Evolutionary conservation across 805 yeast species (phyloP).

Genomic region (Candida xiaguanensis): DNA sequence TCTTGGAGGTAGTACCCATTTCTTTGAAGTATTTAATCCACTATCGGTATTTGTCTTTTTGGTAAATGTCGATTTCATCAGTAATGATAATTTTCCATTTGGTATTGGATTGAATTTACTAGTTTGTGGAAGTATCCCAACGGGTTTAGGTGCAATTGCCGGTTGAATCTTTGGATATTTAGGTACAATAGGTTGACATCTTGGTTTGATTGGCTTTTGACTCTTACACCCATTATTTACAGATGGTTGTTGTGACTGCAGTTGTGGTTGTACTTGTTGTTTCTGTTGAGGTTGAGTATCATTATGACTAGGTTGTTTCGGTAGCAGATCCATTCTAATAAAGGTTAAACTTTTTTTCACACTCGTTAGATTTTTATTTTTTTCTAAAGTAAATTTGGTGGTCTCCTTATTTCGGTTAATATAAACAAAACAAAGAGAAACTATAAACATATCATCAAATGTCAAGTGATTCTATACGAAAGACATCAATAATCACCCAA

Average conservation of each 20-base stretch:
- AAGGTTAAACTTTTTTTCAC: background rate
- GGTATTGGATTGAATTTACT: slow-evolving; percentile 18
- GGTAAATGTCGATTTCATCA: slow-evolving; percentile 8
- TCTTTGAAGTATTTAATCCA: slow-evolving; percentile 28
- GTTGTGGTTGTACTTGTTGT: background rate
- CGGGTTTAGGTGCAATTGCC: slow-evolving; percentile 37
- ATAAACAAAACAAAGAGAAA: background rate
- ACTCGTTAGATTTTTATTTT: background rate
- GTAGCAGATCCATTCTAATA: background rate
- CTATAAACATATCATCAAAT: background rate
- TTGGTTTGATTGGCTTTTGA: background rate
- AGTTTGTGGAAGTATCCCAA: slow-evolving; percentile 28
- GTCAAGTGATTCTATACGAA: slow-evolving; percentile 1
- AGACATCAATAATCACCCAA: slow-evolving; percentile 8
- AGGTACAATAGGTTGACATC: slow-evolving; percentile 1
- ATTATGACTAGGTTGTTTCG: background rate
- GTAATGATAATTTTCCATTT: slow-evolving; percentile 15
- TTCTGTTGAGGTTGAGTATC: background rate
- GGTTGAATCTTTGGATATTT: slow-evolving; percentile 37
- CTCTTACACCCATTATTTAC: background rate
- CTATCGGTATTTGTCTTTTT: background rate
- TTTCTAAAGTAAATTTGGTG: no score
- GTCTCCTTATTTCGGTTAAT: background rate
- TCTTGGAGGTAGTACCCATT: slow-evolving; percentile 40
- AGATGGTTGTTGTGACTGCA: background rate